phyloP scores from a whole-genome alignment of 768 basidiomycete genomes.

The Coprinopsis strossmayeri region DNA sequence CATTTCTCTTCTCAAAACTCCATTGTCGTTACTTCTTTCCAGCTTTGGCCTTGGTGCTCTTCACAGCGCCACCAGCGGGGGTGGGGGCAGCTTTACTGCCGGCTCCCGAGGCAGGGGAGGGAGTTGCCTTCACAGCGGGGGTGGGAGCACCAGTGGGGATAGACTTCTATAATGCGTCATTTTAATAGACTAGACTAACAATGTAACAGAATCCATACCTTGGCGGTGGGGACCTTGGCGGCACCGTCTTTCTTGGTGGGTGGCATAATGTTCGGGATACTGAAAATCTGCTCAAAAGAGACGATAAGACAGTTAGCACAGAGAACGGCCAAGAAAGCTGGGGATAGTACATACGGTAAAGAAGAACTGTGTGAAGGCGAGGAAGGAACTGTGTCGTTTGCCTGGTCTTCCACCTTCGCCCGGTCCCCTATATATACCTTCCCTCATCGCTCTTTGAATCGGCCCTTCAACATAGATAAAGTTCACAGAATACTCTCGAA shows the following conservation, averaged over 20 bases:
- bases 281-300: not conserved
- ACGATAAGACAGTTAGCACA: not conserved
- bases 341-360: no score
- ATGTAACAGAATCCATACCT: not conserved
- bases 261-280: not conserved
- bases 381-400: no score
- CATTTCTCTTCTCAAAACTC: not conserved
- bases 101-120: not conserved
- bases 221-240: not conserved
- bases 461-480: not conserved
- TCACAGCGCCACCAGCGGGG: not conserved
- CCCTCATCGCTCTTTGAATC: not conserved
- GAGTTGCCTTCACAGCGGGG: not conserved
- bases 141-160: not conserved
- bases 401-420: no score
- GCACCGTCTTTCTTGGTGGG: not conserved
- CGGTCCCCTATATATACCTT: not conserved
- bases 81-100: not conserved
- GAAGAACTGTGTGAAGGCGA: no score
- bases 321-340: not conserved
- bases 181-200: no score
- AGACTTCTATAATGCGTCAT: no score
- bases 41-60: conserved; percentile 1
- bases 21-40: not conserved
- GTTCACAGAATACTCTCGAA: not conserved